A percentile compares a stretch with the other conserved stretches of the same genome.
phyloP scores from a whole-genome alignment of 2,329 filamentous ascomycete genomes.

The Albophoma yamanashiensis region DNA sequence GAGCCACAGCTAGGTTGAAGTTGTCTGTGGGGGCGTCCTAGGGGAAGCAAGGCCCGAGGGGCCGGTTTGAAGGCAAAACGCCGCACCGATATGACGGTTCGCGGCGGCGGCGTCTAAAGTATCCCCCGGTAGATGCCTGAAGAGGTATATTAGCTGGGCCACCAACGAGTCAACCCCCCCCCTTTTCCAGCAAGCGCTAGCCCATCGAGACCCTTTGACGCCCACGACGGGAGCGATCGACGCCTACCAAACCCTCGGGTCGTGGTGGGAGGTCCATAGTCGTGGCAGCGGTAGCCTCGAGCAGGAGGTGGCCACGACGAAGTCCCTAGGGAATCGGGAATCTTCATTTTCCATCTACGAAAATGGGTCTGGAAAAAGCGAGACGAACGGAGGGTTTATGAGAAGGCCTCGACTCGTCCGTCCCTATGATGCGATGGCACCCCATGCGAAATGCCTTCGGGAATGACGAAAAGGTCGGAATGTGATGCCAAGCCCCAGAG shows the following conservation, averaged over 20 bases:
- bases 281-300: not conserved
- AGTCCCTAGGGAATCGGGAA: not conserved
- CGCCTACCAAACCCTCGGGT: not conserved
- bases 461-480: not conserved
- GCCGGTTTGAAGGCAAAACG: not conserved
- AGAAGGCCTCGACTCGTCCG: not conserved
- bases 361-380: not conserved
- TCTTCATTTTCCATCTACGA: not conserved
- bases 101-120: not conserved
- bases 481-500: not conserved
- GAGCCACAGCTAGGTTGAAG: not conserved
- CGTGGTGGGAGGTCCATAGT: not conserved
- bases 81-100: not conserved
- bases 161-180: not conserved
- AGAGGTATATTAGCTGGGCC: not conserved
- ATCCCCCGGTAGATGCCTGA: not conserved
- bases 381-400: not conserved
- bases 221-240: not conserved
- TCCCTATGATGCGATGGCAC: not conserved
- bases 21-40: not conserved
- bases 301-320: not conserved
- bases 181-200: not conserved
- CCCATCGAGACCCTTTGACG: not conserved
- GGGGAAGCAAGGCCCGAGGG: not conserved
- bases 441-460: not conserved